Evolutionary conservation across 2,329 filamentous ascomycete genomes (phyloP), one percentile per base, ranked within the genome.

Genomic region (Colletotrichum sp.): DNA sequence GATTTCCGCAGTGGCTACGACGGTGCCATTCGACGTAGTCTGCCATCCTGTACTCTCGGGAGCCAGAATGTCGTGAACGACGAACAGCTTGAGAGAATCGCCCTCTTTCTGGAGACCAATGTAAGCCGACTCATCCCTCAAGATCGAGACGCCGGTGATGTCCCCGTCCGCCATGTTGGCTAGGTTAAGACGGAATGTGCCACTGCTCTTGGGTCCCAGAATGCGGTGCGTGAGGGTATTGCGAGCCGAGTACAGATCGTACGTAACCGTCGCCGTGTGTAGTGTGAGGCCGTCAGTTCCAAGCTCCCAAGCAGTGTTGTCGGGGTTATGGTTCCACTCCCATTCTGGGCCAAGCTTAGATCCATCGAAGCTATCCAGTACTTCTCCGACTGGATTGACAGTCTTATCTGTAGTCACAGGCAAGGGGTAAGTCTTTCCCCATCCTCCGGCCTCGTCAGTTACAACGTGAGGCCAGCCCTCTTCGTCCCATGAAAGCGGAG

Each of bases 281-380:
- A 92, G 82, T 0, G 82, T 84, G 4, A 92, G 79, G 2, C 80
- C 79, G 1, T 34, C 39, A 4, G 86, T 84, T 30, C 84, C 80
- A 9, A 90, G 83, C 13, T 80, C 80, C 80, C 82, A 92, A 30
- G 86, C 87, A 5, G 79, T 82, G 16, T 82, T 85, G 76, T 92
- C 89, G 0, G 90, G 90, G 79, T 92, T 92, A 78, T 92, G 90
- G 79, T 92, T 92, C 89, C 90, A 92, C 79, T 92, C 90, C 89
- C 89, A 92, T 21, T 87, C 82, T 0, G 84, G 83, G 10, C 84
- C 80, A 1, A 92, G 82, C 1, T 80, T 75, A 0, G 82, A 77
- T 1, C 86, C 87, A 0, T 76, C 55, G 15, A 80, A 80, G n/a
- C 5, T 28, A 3, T 78, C 77, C 5, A 28, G 10, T 15, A 43